These are phyloP conservation scores for Terana coerulea DNA, from an alignment of 768 basidiomycete genomes.

Conservation along the genomic window DNA sequence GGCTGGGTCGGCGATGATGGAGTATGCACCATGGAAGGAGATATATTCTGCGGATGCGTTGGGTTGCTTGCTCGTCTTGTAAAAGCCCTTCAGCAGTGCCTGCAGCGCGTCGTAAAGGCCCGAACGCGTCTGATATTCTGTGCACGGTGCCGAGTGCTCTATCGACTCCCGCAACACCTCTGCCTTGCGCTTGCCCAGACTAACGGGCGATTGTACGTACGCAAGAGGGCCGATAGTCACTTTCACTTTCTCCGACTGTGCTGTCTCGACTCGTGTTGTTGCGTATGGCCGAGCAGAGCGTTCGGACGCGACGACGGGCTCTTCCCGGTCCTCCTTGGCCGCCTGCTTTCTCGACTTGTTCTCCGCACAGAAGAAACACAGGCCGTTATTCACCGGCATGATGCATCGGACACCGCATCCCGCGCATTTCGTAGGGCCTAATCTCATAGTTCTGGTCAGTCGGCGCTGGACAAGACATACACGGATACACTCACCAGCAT, in stretches of 20 bases:
- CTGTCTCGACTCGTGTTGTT: conserved; percentile 21
- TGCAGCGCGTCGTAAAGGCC: conserved; percentile 15
- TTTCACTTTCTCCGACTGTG: conserved; percentile 9
- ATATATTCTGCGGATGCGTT: neutral
- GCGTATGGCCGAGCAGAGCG: too few species aligned
- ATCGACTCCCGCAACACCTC: neutral
- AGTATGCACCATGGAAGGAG: conserved; percentile 16
- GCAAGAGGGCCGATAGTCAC: too few species aligned
- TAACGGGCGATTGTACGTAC: neutral
- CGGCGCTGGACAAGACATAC: too few species aligned
- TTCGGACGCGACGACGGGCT: too few species aligned
- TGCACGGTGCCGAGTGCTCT: neutral
- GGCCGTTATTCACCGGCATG: too few species aligned
- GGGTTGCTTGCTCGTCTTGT: neutral
- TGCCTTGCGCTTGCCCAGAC: conserved; percentile 2
- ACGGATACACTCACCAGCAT: too few species aligned
- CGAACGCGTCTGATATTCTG: conserved; percentile 14
- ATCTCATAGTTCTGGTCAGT: too few species aligned
- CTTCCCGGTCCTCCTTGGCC: too few species aligned
- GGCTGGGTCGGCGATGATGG: conserved; percentile 19
- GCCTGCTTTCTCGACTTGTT: too few species aligned
- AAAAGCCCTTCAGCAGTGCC: neutral
- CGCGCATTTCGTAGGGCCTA: too few species aligned
- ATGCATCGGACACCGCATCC: too few species aligned
- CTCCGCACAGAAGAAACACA: too few species aligned